Conservation (phyloP, 192 early-diverging fungal species). For the Rhizophagus clarus region DNA sequence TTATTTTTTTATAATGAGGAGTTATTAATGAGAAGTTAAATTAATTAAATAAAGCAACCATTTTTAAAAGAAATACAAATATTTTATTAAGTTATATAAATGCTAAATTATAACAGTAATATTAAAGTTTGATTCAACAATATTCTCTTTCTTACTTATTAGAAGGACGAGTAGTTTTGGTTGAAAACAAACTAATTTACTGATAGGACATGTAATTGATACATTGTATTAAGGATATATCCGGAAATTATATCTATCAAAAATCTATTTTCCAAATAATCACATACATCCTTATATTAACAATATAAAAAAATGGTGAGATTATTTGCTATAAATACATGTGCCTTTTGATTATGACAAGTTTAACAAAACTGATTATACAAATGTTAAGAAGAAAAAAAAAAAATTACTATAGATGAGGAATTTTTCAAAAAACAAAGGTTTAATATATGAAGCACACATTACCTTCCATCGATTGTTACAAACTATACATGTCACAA, state of each 20-base stretch:
- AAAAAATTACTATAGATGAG: background rate
- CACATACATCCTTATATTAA: background rate
- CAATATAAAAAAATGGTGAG: background rate
- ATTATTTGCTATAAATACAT: background rate
- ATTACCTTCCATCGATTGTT: slow-evolving; percentile 80
- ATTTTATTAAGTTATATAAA: background rate
- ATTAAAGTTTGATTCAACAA: background rate
- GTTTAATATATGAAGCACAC: background rate
- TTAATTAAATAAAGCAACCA: too few species aligned
- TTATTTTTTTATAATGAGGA: too few species aligned
- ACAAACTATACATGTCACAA: slow-evolving; percentile 90
- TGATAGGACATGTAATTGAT: too few species aligned
- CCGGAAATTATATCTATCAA: background rate
- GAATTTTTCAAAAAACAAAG: background rate
- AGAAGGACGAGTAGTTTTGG: too few species aligned
- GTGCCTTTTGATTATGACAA: background rate
- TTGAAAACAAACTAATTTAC: too few species aligned
- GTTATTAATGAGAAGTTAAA: too few species aligned
- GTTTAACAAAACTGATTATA: background rate
- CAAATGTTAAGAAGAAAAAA: background rate
- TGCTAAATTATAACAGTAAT: background rate
- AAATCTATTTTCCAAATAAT: background rate
- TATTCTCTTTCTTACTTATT: background rate
- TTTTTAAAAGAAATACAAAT: too few species aligned
- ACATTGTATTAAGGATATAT: too few species aligned